Evolutionary conservation across 352 stramenopile species (phyloP), one percentile per base, ranked within the genome.

Genomic region (Globisporangium acanthophoron): DNA sequence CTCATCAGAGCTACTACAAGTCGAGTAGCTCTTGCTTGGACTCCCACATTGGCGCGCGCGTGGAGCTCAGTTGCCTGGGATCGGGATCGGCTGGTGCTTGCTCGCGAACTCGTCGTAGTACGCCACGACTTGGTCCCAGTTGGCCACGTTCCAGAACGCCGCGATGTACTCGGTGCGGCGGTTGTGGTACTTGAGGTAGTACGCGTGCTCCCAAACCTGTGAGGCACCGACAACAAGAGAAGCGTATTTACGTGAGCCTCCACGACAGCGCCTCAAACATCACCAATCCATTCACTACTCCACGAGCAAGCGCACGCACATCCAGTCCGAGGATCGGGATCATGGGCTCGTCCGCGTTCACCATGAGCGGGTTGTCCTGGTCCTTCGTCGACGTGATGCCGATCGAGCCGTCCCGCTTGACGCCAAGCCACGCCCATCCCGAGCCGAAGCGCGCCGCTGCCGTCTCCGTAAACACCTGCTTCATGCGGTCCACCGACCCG

Each of bases 141-240:
- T 97, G 69, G 90, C 94, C 61, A 99, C 93, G 81, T 98, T 98
- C 96, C 96, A 99, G 79, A 97, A 98, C 64, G 96, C 97, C 51
- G 84, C 88, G 65, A 99, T 97, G 89, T 99, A 98, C 73, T 97
- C 91, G 15, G 93, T 87, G 61, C 94, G 84, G 54, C 90, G 86
- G 80, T 98, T 98, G 70, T 98, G 92, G 86, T 98, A 98, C 79
- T 98, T 97, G 59, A 98, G 81, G 85, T 98, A 98, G 74, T 98
- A 98, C 11, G 91, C 88, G 72, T 98, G 92, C 73, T 99, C 94
- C 96, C 96, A 99, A 56, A 85, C 65, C 52, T 87, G 85, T 61
- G 85, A 80, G 47, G 67, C 60, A n/a, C 74, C 72, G n/a, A 79
- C 62, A 24, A 24, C 21, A 24, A 24, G 21, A 24, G 21, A 24